Evolutionary conservation across 208 protist species (phyloP), one percentile per base, ranked within the genome.

Genomic region (Leptomonas seymouri): DNA sequence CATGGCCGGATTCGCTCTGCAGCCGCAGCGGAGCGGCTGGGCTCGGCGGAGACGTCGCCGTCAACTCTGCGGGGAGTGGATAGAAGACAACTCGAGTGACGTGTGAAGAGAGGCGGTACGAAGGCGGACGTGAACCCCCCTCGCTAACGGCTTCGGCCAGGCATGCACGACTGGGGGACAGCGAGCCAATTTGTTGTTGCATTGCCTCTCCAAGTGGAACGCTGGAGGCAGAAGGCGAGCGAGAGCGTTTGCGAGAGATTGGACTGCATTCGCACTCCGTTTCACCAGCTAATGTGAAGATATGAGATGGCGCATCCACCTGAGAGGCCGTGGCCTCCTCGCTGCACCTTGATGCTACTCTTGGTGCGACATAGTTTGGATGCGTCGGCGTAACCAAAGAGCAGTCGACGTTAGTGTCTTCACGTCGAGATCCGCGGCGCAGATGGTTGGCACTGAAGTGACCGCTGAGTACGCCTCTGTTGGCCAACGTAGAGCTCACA

Each of bases 381-480:
- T 9, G 27, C 28, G 15, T 6, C 27, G 51, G 0, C 3, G 28
- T 3, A 18, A 27, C 14, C n/a, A n/a, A n/a, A 9, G 34, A 14
- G 34, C 2, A 7, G 20, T 7, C 30, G 34, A 2, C 31, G 28
- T 2, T 31, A 1, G 0, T 20, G 25, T 61, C 28, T 1, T 61
- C 53, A 4, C 53, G 54, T 2, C 39, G 53, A 20, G 27, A 7
- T 0, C 64, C 58, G 20, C 71, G 71, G 6, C 71, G 71, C n/a
- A 60, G 45, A 44, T 71, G 58, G 25, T 77, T 77, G 18, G 64
- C 71, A 25, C 65, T 67, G 15, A 70, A 77, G 51, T 77, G 71
- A 0, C 71, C 71, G 41, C 64, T 71, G 23, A 77, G 64, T 20
- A 23, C 21, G 3, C 41, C 51, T 23, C 56, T 31, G 46, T 25